These are phyloP conservation scores for Populus simonii DNA, from an alignment of 345 rosid species.

Conservation along the genomic window DNA sequence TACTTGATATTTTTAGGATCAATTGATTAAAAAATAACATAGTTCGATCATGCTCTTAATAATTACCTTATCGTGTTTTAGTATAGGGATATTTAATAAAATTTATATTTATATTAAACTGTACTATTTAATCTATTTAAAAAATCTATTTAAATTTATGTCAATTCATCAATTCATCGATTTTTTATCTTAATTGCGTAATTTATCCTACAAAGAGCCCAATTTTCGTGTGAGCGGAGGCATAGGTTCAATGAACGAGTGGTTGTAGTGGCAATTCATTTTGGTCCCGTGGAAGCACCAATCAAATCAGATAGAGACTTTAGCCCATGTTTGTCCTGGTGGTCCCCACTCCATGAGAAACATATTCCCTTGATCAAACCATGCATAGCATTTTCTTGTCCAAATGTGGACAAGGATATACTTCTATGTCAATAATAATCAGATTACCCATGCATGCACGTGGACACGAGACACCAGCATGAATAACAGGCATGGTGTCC, in stretches of 20 bases:
- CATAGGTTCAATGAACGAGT: too few species aligned
- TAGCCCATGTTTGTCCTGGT: background rate
- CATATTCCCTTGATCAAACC: background rate
- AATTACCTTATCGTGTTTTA: too few species aligned
- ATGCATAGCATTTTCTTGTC: background rate
- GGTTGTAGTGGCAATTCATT: background rate
- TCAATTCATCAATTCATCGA: too few species aligned
- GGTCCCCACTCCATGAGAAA: slow-evolving; percentile 1
- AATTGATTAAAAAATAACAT: rapidly evolving
- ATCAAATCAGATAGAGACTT: background rate
- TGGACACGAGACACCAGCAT: background rate
- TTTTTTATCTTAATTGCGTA: too few species aligned
- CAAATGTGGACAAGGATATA: background rate
- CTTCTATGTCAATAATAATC: background rate
- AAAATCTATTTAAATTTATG: too few species aligned
- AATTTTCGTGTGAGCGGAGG: too few species aligned
- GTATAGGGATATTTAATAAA: too few species aligned
- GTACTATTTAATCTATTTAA: too few species aligned
- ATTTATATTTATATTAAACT: too few species aligned
- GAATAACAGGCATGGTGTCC: background rate
- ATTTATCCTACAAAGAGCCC: background rate
- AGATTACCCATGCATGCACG: slow-evolving; percentile 14
- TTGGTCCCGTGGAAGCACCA: background rate
- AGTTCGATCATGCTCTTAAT: too few species aligned
- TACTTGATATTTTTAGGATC: rapidly evolving